These are phyloP conservation scores for Arachis hypogaea DNA, from an alignment of 306 rosid species.

Conservation along the genomic window DNA sequence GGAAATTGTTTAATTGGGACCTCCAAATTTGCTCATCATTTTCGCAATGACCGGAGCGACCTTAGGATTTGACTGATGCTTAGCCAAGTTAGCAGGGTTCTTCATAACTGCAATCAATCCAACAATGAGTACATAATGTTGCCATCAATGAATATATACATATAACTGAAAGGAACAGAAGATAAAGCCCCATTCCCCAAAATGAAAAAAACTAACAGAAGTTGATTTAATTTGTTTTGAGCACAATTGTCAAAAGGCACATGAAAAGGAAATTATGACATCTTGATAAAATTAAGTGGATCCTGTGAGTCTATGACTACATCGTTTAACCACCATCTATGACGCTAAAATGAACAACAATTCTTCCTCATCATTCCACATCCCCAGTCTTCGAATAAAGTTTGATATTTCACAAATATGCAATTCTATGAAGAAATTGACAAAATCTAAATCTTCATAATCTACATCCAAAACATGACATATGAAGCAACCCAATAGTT, in stretches of 20 bases:
- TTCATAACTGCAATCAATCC: constrained; percentile 72
- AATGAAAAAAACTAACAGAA: background rate
- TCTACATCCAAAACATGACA: constrained; percentile 3
- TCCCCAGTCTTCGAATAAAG: background rate
- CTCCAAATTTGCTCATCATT: constrained; percentile 91
- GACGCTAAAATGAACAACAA: too few species aligned
- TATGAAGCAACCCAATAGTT: constrained; percentile 14
- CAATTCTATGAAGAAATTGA: background rate
- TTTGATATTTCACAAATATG: background rate
- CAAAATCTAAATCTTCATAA: background rate
- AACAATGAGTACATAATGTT: background rate
- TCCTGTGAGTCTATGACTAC: too few species aligned
- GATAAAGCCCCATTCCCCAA: background rate
- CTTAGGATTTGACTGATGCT: constrained; percentile 88
- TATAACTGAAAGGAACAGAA: background rate
- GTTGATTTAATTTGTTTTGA: background rate
- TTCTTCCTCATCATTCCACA: too few species aligned
- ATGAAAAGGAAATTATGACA: too few species aligned
- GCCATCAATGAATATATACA: background rate
- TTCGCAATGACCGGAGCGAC: constrained; percentile 88
- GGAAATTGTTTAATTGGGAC: constrained; percentile 47
- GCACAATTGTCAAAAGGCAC: background rate
- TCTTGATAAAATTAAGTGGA: too few species aligned
- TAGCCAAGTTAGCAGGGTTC: constrained; percentile 87
- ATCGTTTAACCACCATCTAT: too few species aligned